Evolutionary conservation across 345 rosid genomes (phyloP), one percentile per base, ranked within the genome.

Genomic region (Citrus cavaleriei): DNA sequence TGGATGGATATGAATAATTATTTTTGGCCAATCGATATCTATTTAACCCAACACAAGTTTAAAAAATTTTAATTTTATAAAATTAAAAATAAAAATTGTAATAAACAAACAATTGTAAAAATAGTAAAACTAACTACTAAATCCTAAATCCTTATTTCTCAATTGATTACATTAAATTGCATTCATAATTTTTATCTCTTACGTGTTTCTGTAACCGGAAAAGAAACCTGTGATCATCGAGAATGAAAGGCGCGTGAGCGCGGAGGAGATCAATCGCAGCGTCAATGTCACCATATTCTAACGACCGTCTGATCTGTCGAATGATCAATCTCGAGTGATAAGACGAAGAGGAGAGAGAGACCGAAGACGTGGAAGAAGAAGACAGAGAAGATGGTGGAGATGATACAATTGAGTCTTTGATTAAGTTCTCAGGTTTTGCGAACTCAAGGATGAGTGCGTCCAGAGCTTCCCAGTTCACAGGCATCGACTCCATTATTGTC

Each of bases 191-290:
- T 25, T 27, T 27, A 59, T 46, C 24, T 65, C 61, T 25, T n/a
- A 92, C 98, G 98, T 93, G 98, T 76, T 95, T 95, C 85, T 92
- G 94, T 55, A 95, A 81, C 21, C 94, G 97, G 74, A 95, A 95
- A 5, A 93, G 94, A 77, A 95, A 80, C 73, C 93, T 82, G 49
- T 84, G 97, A 82, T 95, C 98, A 67, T 91, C 92, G 25, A 95
- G 92, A 79, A 95, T 73, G 69, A 81, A 90, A 81, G 98, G 89
- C 69, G 97, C 95, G 70, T 92, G 94, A 10, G 86, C 55, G 25
- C 91, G 85, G 70, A 93, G 86, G 73, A 91, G 87, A 51, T 89
- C 91, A 72, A 91, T 85, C 64, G 93, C 91, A 69, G 86, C 68
- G 55, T 93, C 94, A 64, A 95, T 85, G 51, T 95, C 90, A 55